Evolutionary conservation across 352 stramenopile species (phyloP), one percentile per base, ranked within the genome.

Genomic region (Globisporangium sylvaticum): DNA sequence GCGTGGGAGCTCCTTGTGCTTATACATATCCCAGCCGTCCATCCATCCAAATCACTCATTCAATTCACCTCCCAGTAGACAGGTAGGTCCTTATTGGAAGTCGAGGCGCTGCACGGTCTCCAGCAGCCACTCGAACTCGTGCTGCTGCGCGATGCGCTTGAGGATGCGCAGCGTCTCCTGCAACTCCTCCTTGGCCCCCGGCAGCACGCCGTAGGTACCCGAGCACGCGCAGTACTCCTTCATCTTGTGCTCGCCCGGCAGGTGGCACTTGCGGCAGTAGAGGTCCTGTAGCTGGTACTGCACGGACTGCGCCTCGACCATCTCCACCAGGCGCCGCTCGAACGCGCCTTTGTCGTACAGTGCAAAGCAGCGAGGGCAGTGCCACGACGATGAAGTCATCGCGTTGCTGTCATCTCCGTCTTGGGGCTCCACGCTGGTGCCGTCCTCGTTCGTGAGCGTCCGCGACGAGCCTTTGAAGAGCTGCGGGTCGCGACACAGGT

Each of bases 401-500:
- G 82, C 67, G 1, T 62, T 55, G n/a, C 72, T 62, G 42, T 24
- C 18, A 4, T 22, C 42, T 22, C 18, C 42, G 42, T 50, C 42
- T 22, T 50, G 42, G 12, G 42, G 4, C 9, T 75, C 62, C 12
- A 65, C 53, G 6, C 62, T 65, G 50, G 54, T 73, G 15, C 37
- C 65, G 46, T 76, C 62, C 46, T 76, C 66, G 22, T 73, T 65
- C 29, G 70, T 68, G 22, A 72, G 60, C 4, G 58, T 50, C 6
- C 59, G 64, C 52, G 64, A 74, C 10, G 90, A 89, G 10, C 91
- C 79, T 55, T 96, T 89, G 58, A 98, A 94, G 8, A 97, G 73
- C 57, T 94, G 87, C 39, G 89, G 86, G 71, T 98, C 92, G 25
- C 95, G 90, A 74, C 96, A 99, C 14, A 99, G 73, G 77, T 99